phyloP scores from a whole-genome alignment of 148 eudicot genomes.

The Heliamphora exappendiculata region DNA sequence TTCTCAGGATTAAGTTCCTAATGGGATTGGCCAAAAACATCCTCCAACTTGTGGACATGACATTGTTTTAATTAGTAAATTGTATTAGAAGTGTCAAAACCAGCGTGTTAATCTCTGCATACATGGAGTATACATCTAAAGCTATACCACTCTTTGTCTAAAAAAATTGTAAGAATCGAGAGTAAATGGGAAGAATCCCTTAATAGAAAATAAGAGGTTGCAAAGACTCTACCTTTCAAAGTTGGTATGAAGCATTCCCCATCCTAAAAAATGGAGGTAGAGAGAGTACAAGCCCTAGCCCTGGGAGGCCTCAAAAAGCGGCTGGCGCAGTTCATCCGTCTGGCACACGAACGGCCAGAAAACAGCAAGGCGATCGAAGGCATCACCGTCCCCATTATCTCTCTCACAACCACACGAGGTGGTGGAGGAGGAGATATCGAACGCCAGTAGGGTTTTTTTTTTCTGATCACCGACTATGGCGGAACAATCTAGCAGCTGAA shows the following conservation, averaged over 20 bases:
- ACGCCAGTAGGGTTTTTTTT: conserved; percentile 27
- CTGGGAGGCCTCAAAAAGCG: conserved; percentile 14
- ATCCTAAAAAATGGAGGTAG: conserved; percentile 17
- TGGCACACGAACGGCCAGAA: conserved; percentile 32
- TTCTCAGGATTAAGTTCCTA: neutral
- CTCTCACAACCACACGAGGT: conserved; percentile 26
- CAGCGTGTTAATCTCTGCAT: neutral
- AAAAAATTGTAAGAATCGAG: neutral
- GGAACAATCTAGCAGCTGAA: conserved; percentile 17
- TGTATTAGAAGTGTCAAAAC: neutral
- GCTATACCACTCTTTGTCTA: neutral
- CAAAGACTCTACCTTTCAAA: neutral
- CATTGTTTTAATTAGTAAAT: neutral
- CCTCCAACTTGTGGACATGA: neutral
- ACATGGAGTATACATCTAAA: neutral
- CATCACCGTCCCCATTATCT: conserved; percentile 27
- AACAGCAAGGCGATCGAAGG: conserved; percentile 38
- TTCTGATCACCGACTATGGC: conserved; percentile 26
- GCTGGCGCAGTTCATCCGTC: conserved; percentile 33
- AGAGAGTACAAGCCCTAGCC: conserved; percentile 30
- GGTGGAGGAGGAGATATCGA: conserved; percentile 22
- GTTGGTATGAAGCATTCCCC: neutral
- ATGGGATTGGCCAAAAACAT: neutral
- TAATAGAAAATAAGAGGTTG: too few relatives aligned
- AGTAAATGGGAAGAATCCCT: neutral